Evolutionary conservation across 371 early-diverging fungal species (phyloP).

Genomic region (Mortierella sp.): DNA sequence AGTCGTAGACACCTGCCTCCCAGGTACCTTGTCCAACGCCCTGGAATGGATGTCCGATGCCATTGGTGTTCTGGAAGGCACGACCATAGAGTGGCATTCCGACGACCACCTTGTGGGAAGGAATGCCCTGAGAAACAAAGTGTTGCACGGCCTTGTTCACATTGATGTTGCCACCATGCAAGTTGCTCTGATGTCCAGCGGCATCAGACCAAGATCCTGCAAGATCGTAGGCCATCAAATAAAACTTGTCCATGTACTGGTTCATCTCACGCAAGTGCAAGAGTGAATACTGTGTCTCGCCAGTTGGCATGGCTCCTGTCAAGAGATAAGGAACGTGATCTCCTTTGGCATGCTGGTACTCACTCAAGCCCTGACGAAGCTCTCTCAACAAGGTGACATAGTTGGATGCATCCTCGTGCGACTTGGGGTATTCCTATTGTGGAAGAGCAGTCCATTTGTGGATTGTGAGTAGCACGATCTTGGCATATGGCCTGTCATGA

Average conservation of each 20-base stretch:
- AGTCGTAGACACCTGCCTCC: constrained; percentile 88
- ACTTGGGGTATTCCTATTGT: constrained; percentile 86
- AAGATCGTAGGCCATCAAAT: constrained; percentile 87
- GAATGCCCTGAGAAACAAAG: constrained; percentile 76
- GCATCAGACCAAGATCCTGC: constrained; percentile 72
- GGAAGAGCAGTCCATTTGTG: constrained; percentile 24
- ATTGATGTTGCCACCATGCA: constrained; percentile 72
- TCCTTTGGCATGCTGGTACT: constrained; percentile 52
- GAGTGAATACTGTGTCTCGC: constrained; percentile 65
- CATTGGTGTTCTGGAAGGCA: constrained; percentile 82
- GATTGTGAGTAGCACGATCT: background rate
- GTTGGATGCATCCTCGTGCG: constrained; percentile 76
- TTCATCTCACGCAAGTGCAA: constrained; percentile 71
- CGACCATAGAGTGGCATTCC: constrained; percentile 89
- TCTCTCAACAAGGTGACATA: constrained; percentile 79
- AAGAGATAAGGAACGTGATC: constrained; percentile 63
- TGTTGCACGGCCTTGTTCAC: constrained; percentile 74
- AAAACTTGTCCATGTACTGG: constrained; percentile 74
- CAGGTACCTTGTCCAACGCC: constrained; percentile 80
- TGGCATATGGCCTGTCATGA: background rate
- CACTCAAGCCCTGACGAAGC: constrained; percentile 72
- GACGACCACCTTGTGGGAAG: constrained; percentile 81
- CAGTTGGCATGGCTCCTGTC: constrained; percentile 79
- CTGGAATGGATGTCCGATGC: constrained; percentile 66
- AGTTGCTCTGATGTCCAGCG: constrained; percentile 88